Evolutionary conservation across 805 yeast species (phyloP), one percentile per base, ranked within the genome.

Genomic region (Saccharomycopsis selenospora): DNA sequence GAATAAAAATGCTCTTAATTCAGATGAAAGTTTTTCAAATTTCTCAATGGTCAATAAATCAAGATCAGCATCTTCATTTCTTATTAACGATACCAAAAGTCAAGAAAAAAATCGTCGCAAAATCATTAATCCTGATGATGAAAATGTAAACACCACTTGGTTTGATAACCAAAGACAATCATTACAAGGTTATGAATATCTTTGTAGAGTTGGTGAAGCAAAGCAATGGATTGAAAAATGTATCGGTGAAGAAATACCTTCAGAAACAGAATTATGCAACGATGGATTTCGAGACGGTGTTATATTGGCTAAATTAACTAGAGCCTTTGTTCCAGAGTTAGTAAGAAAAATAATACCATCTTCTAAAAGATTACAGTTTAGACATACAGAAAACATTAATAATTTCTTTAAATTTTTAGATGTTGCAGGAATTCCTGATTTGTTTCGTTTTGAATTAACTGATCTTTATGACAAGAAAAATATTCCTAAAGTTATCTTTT

Each of bases 381-480:
- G 85, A 53, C 96, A 88, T 63, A 87, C 96, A 0, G 97, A 93
- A 61, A 93, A 93, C 61, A 91, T 93, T 60, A 87, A 88, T 57
- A 71, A 80, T 20, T 90, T 91, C 62, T 82, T 90, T 61, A 69
- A 73, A 20, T 75, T 90, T 47, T 68, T 87, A 27, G 82, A 77
- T 49, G 76, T 70, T 50, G 72, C 87, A 51, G 79, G 77, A 24
- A 79, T 91, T 55, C 98, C 98, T 0, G 90, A 85, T 48, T 72
- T 88, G 47, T 91, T 90, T 62, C 75, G 85, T 43, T 93, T 91
- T 61, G 98, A 91, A 62, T 75, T 90, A 50, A 88, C 95, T 3
- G 99, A 91, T 64, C 70, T 91, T 29, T 93, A 88, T 65, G 97
- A 93, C 60, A 82, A 83, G 60, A 89, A 87, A 59, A 85, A 90